phyloP scores from a whole-genome alignment of 257 asterid species.

The Euphrasia confusa region DNA sequence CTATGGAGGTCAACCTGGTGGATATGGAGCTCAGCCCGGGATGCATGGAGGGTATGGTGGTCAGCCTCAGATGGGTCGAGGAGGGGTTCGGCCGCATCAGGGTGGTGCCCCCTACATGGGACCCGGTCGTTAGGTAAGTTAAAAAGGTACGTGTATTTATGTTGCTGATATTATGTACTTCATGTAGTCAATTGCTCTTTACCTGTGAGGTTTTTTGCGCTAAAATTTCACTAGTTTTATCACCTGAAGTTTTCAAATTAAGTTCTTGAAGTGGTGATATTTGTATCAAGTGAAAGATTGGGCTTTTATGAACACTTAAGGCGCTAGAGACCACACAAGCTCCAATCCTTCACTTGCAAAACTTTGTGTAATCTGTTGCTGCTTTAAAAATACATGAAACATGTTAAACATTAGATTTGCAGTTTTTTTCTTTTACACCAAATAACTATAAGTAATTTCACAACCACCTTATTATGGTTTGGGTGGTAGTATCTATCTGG shows the following conservation, averaged over 20 bases:
- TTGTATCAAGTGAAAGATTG: too few relatives aligned
- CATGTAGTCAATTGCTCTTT: not conserved
- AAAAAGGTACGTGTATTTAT: conserved; percentile 4
- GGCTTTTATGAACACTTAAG: too few relatives aligned
- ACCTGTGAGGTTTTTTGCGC: not conserved
- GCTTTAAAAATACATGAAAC: not conserved
- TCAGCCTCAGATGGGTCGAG: conserved; percentile 57
- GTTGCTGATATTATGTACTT: too few relatives aligned
- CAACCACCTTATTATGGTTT: not conserved
- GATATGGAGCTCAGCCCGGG: conserved; percentile 52
- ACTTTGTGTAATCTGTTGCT: not conserved
- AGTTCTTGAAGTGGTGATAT: not conserved
- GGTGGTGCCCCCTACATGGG: conserved; percentile 41
- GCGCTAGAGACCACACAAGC: too few relatives aligned
- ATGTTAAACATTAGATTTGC: not conserved
- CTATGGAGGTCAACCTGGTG: conserved; percentile 49
- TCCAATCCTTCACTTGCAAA: too few relatives aligned
- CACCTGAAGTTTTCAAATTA: not conserved
- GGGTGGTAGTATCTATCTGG: not conserved
- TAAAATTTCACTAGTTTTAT: not conserved
- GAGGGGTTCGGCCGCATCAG: conserved; percentile 40
- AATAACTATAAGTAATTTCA: not conserved
- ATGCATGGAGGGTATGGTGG: conserved; percentile 47
- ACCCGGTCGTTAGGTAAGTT: conserved; percentile 38
- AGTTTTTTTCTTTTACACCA: not conserved